Evolutionary conservation across 495 filamentous ascomycete species (phyloP).

Genomic region (Podospora pseudoanserina): DNA sequence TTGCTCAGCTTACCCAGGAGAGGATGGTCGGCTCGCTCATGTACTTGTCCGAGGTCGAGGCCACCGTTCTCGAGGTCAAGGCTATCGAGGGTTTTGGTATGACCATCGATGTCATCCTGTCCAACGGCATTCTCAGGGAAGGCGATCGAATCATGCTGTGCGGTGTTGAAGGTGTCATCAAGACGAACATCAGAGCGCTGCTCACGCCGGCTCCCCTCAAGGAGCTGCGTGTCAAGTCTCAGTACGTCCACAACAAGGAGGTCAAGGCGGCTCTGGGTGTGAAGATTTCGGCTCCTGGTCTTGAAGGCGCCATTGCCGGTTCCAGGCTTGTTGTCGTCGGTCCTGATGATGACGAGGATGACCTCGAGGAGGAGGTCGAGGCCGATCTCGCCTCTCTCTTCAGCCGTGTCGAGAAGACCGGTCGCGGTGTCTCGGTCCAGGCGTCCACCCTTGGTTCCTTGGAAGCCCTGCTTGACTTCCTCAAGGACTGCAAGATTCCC

Average conservation of each 20-base stretch:
- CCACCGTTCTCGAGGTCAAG: conserved; percentile 98
- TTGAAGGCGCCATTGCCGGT: conserved; percentile 95
- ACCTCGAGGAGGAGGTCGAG: conserved; percentile 95
- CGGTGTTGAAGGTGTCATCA: conserved; percentile 89
- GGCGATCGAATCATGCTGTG: conserved; percentile 94
- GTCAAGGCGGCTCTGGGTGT: conserved; percentile 98
- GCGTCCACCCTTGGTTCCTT: conserved; percentile 96
- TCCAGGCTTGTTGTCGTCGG: conserved; percentile 92
- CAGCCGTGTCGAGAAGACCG: conserved; percentile 81
- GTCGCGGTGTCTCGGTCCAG: conserved; percentile 93
- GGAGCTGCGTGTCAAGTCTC: conserved; percentile 87
- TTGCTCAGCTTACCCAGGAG: conserved; percentile 88
- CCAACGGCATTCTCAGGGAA: conserved; percentile 92
- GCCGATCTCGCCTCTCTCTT: conserved; percentile 89
- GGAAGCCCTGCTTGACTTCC: conserved; percentile 94
- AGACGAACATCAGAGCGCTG: conserved; percentile 93
- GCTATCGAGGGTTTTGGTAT: conserved; percentile 97
- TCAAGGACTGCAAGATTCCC: conserved; percentile 90
- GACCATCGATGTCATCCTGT: conserved; percentile 96
- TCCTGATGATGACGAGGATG: conserved; percentile 92
- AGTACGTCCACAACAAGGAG: conserved; percentile 98
- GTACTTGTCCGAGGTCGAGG: conserved; percentile 97
- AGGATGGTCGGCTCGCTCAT: conserved; percentile 97
- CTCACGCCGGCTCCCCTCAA: conserved; percentile 92
- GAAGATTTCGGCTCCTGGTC: conserved; percentile 95